Base-by-base conservation (phyloP, 345 rosid genomes). In the Ceriops decandra region DNA sequence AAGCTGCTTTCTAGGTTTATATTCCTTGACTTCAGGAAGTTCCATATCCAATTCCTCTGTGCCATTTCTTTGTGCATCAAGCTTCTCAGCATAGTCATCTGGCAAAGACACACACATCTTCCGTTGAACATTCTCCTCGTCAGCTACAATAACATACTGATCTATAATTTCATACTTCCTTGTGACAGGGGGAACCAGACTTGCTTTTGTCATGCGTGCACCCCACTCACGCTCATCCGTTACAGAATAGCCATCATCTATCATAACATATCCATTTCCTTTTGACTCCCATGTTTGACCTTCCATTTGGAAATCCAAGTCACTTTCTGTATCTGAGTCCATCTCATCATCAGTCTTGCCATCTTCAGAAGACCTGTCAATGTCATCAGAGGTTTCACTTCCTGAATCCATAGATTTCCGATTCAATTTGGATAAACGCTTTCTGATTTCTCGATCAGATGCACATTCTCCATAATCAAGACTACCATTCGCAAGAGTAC, bases 191-290 rank as follows among this genome's bases (percentile, higher is more conserved):
- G 99, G 99, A 79, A 95, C 99, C 72, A 95, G 84, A 79, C 99
- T 84, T 49, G 85, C 96, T 79, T 92, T 90, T 61, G 99, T 95
- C 99, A 95, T 95, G 68, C 99, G 99, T 47, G 98, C 98, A 80
- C 99, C 99, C 99, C 99, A 95, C 80, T 95, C 99, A 64, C 99
- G 98, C 64, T 95, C 99, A 74, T 90, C 99, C 16, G 72, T 69
- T 70, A 83, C 74, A 67, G 85, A 76, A 78, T 87, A 91, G 52
- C 82, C 77, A 67, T 87, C 96, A 49, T 87, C 93, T 17, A 76
- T 83, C 66, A 79, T 67, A 69, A 79, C 74, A 82, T 76, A 87
- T 76, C 86, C 83, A 73, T 80, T 87, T 60, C 80, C 84, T 68
- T 88, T 88, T 33, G 85, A 82, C 62, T 86, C 92, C 60, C 76